phyloP scores from a whole-genome alignment of 768 basidiomycete species.

The Mycena sanguinolenta region DNA sequence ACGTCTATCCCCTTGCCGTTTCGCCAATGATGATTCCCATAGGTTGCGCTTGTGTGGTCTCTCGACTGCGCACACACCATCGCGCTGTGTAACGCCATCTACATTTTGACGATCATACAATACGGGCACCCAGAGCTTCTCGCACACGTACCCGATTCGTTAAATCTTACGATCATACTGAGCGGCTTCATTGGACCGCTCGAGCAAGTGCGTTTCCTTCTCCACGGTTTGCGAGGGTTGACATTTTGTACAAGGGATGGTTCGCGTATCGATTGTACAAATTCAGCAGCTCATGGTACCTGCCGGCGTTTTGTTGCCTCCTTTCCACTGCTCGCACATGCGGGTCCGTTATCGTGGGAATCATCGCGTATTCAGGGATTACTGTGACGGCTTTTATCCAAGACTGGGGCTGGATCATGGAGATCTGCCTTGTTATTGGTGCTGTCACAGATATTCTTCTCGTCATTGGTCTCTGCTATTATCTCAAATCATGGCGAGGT shows the following conservation, averaged over 20 bases:
- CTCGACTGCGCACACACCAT: slow-evolving; percentile 29
- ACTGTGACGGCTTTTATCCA: not conserved
- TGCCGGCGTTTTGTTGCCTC: slow-evolving; percentile 15
- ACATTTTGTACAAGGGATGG: slow-evolving; percentile 4
- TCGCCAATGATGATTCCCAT: not conserved
- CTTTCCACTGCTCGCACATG: slow-evolving; percentile 8
- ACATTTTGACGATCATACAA: slow-evolving; percentile 24
- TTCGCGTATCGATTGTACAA: slow-evolving; percentile 30
- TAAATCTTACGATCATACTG: slow-evolving; percentile 10
- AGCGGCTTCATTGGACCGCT: slow-evolving; percentile 29
- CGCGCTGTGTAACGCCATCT: slow-evolving; percentile 14
- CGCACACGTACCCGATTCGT: not conserved
- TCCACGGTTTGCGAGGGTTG: not conserved
- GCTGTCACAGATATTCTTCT: slow-evolving; percentile 20
- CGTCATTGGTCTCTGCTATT: slow-evolving; percentile 15
- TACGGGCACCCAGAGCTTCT: slow-evolving; percentile 28
- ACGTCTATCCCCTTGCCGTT: not conserved
- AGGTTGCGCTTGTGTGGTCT: slow-evolving; percentile 25
- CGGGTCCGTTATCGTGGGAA: not conserved
- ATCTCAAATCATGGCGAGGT: slow-evolving; percentile 18
- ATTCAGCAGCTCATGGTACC: slow-evolving; percentile 7
- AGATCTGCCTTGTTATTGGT: slow-evolving; percentile 6
- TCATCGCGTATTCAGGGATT: not conserved
- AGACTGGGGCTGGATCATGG: slow-evolving; percentile 19
- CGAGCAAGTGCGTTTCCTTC: slow-evolving; percentile 16